Conservation (phyloP, 1,284 basidiomycete species). For the Volvariella surrecta region DNA sequence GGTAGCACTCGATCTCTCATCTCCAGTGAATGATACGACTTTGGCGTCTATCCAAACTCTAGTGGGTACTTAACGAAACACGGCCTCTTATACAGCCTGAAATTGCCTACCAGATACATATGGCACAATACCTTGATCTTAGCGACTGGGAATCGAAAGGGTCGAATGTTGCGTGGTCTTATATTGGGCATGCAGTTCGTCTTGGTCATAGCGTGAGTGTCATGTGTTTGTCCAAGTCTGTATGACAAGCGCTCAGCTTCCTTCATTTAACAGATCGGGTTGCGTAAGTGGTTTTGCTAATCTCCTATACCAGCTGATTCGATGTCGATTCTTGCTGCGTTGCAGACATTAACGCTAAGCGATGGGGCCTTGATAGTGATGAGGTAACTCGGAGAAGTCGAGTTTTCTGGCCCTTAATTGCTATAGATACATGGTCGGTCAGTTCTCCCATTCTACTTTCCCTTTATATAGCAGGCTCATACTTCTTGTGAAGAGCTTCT, state of each 20-base stretch:
- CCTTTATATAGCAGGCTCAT: conserved; percentile 1
- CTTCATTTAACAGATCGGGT: background rate
- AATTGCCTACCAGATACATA: conserved; percentile 35
- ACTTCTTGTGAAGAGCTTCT: conserved; percentile 40
- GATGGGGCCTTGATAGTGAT: conserved; percentile 42
- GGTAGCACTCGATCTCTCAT: conserved; percentile 36
- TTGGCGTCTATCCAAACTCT: conserved; percentile 41
- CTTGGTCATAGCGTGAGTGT: conserved; percentile 42
- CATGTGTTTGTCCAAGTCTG: background rate
- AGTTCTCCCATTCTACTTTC: conserved; percentile 14
- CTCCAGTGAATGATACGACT: conserved; percentile 39
- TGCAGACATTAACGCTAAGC: background rate
- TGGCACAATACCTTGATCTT: conserved; percentile 49
- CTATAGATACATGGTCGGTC: conserved; percentile 50
- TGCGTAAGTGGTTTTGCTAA: background rate
- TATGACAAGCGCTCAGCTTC: no score
- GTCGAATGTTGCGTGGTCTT: conserved; percentile 42
- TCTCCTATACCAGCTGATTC: background rate
- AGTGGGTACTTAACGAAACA: conserved; percentile 26
- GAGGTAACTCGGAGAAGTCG: conserved; percentile 38
- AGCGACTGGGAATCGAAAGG: conserved; percentile 40
- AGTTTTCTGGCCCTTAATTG: conserved; percentile 60
- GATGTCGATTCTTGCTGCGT: no score
- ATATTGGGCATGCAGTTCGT: conserved; percentile 48
- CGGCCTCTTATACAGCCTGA: conserved; percentile 1